These are phyloP conservation scores for Eutrema heterophyllum DNA, from an alignment of 345 rosid species.

Conservation along the genomic window DNA sequence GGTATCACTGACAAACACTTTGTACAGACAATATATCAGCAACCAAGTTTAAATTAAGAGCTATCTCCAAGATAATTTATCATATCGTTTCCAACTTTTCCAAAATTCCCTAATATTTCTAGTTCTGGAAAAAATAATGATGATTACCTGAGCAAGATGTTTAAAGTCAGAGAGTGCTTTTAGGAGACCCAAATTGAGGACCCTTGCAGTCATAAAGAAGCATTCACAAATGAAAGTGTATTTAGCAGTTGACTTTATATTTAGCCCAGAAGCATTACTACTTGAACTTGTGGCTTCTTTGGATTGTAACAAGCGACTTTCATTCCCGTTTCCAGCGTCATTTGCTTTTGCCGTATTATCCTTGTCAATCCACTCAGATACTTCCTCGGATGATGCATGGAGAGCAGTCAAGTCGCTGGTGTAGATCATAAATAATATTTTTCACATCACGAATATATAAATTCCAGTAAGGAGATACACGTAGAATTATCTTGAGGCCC, in stretches of 20 bases:
- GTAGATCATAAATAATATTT: constrained; percentile 15
- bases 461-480: not conserved
- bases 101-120: not conserved
- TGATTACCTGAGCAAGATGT: constrained; percentile 89
- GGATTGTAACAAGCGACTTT: constrained; percentile 60
- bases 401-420: constrained; percentile 81
- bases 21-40: not conserved
- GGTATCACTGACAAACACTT: not conserved
- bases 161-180: constrained; percentile 97
- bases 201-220: constrained; percentile 99
- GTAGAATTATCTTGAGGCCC: not conserved
- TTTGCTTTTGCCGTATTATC: constrained; percentile 33
- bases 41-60: not conserved
- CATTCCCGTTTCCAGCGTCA: constrained; percentile 35
- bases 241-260: constrained; percentile 40
- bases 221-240: constrained; percentile 86
- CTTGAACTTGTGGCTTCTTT: constrained; percentile 78
- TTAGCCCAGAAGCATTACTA: constrained; percentile 31
- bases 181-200: constrained; percentile 85
- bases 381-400: constrained; percentile 92
- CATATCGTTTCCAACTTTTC: not conserved
- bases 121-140: not conserved
- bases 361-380: constrained; percentile 68
- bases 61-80: not conserved
- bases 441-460: not conserved